phyloP scores from a whole-genome alignment of 2,329 filamentous ascomycete genomes.

The Microcyclospora tardicrescens region DNA sequence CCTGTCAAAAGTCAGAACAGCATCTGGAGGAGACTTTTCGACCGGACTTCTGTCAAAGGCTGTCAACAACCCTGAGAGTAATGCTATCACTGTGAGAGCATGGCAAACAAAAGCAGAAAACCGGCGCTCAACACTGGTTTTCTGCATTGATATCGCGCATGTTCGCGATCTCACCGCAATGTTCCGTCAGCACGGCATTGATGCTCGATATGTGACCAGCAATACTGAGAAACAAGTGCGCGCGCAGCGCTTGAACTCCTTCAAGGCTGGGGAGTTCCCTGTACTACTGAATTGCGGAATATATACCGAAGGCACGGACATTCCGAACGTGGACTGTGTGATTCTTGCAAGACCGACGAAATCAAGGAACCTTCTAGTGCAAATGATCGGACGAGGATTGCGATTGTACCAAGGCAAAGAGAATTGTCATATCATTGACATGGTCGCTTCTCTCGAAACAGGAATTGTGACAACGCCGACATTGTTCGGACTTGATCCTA shows the following conservation, averaged over 20 bases:
- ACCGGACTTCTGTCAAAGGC: conserved; percentile 61
- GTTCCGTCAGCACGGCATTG: conserved; percentile 66
- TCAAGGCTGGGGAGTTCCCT: conserved; percentile 63
- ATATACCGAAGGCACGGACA: conserved; percentile 95
- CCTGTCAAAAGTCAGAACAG: conserved; percentile 47
- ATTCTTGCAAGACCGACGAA: conserved; percentile 76
- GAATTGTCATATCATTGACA: conserved; percentile 90
- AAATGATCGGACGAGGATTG: conserved; percentile 96
- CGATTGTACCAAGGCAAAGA: conserved; percentile 66
- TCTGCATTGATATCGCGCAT: conserved; percentile 84
- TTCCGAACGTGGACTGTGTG: conserved; percentile 92
- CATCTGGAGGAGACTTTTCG: conserved; percentile 68
- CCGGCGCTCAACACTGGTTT: conserved; percentile 77
- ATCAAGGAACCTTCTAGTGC: conserved; percentile 83
- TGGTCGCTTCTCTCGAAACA: conserved; percentile 73
- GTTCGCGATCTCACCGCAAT: conserved; percentile 59
- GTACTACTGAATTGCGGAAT: conserved; percentile 91
- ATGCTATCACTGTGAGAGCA: conserved; percentile 70
- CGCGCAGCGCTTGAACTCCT: conserved; percentile 57
- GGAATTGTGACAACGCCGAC: conserved; percentile 87
- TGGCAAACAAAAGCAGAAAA: conserved; percentile 65
- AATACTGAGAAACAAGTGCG: conserved; percentile 60
- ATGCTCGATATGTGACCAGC: conserved; percentile 78
- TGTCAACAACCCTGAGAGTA: conserved; percentile 71
- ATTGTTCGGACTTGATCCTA: conserved; percentile 80